Base-by-base conservation (phyloP, 805 yeast genomes). In the Suhomyces faveliae region DNA sequence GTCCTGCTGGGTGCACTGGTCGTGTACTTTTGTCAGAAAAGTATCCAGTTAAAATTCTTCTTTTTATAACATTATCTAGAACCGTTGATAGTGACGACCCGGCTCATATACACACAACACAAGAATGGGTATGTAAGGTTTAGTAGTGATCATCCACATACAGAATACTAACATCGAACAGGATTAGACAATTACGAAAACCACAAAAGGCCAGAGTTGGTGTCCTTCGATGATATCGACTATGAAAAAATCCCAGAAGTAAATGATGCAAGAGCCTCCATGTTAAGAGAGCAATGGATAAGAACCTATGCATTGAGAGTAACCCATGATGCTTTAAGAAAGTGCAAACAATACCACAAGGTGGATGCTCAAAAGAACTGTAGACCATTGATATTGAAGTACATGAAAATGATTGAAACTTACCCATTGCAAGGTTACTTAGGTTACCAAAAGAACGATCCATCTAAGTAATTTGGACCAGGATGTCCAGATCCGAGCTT, bases 361-460 rank as follows among this genome's bases (percentile, higher is more conserved):
- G 61, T 64, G 35, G 77, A 73, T 51, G 75, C 75, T 17, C 76
- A 72, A 54, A 90, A 87, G 71, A 88, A 86, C 66, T 88, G 96
- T 71, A 80, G 84, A 66, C 87, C 87, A 41, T 73, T 88, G 58
- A 86, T 90, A 24, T 84, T 85, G 70, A 81, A 74, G 71, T 87
- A 88, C 66, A 70, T 88, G 73, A 87, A 84, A 58, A 76, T 88
- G 87, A 73, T 87, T 48, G 91, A 89, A 48, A 68, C 77, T 43
- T 79, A 85, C 56, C 79, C 82, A 56, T 77, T 85, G 51, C 78
- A 80, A 56, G 96, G 96, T 39, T 87, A 77, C 70, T 71, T 83
- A 62, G 92, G 89, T n/a, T 87, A 87, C 72, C 95, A 88, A 73
- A 85, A 88, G 78, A 87, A 87, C 70, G 96, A 87, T 63, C 94